phyloP scores from a whole-genome alignment of 75 land plant genomes.

The Ceratopteris richardii region DNA sequence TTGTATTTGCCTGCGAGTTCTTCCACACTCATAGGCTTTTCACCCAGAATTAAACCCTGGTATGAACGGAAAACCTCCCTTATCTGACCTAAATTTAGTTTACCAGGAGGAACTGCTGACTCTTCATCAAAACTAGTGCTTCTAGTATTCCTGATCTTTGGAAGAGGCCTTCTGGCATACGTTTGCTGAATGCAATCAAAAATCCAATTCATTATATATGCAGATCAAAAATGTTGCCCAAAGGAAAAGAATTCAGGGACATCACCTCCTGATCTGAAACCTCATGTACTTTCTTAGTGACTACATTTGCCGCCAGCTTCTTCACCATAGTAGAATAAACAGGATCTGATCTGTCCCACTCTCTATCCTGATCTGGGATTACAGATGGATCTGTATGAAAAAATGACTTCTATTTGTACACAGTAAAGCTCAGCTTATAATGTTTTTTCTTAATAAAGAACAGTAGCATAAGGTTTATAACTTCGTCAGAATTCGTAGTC shows the following conservation, averaged over 20 bases:
- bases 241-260: too few relatives aligned
- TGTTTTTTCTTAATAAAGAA: too few relatives aligned
- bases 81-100: constrained; percentile 12
- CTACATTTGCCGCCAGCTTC: constrained; percentile 21
- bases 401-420: too few relatives aligned
- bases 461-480: too few relatives aligned
- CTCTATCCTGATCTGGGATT: background rate
- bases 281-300: constrained; percentile 10
- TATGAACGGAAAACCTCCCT: constrained; percentile 8
- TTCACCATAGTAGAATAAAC: constrained; percentile 24
- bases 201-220: background rate
- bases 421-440: too few relatives aligned
- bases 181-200: background rate
- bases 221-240: background rate
- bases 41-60: constrained; percentile 11
- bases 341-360: constrained; percentile 19
- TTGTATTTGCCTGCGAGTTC: constrained; percentile 12
- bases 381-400: background rate
- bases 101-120: constrained; percentile 10
- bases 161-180: background rate
- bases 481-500: too few relatives aligned
- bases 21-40: constrained; percentile 15
- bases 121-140: constrained; percentile 7
- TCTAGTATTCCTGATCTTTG: background rate
- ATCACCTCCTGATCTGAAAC: too few relatives aligned